Base-by-base conservation (phyloP, 345 rosid genomes). In the Draba incana region DNA sequence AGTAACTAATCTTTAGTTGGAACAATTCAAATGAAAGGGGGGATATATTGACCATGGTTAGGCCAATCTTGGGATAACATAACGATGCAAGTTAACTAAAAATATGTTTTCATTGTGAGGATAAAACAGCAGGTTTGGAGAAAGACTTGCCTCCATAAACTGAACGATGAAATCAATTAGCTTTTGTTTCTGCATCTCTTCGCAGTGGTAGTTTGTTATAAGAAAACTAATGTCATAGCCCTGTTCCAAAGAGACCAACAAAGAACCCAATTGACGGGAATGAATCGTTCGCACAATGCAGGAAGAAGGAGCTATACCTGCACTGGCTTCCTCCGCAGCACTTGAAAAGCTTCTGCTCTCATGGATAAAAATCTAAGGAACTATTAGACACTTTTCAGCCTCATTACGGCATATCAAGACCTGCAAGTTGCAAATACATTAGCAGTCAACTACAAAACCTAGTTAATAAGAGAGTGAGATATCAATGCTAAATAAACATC, bases 261-360 rank as follows among this genome's bases (percentile, higher is more conserved):
- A 68, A 16, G 31, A 69, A 62, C 33, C 38, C 31, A 37, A 31
- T 33, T 49, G 24, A 53, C 15, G 4, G 44, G 14, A 30, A 61
- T 61, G 24, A 50, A 41, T 9, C 10, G 2, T 49, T 38, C 59
- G 38, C 42, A 39, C 9, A 30, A 53, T 11, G 46, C 60, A 52
- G 35, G 57, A 35, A 39, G 42, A 65, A 42, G 8, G 27, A 28
- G 38, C 27, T 74, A 85, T 74, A 87, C 97, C 93, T 89, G 96
- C 6, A 91, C 94, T 8, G 99, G 99, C 76, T 91, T 94, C 80
- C 99, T 85, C 75, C 99, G 84, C 68, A 91, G 78, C 50, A 94
- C 97, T 77, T 87, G 97, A 84, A 94, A 91, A 69, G 97, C 99
- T 80, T 94, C 97, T 71, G 99, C 96, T 66, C 99, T 89, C 96